phyloP scores from a whole-genome alignment of 169 alveolate genomes.

The Cryptosporidium viatorum region DNA sequence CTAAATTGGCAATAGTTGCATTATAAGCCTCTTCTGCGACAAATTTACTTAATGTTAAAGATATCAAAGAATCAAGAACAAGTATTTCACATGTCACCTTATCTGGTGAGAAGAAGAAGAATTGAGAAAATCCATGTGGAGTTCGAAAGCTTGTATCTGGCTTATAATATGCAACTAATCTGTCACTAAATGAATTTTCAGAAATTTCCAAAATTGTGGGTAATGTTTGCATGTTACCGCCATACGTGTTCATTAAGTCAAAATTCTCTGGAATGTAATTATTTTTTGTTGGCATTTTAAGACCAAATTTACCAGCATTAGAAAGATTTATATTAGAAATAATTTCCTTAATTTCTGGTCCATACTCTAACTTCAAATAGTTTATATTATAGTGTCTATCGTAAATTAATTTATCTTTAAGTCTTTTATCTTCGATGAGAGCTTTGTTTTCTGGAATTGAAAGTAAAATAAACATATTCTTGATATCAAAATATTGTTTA shows the following conservation, averaged over 20 bases:
- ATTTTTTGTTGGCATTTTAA: slow-evolving; percentile 37
- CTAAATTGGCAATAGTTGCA: slow-evolving; percentile 63
- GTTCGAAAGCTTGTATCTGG: slow-evolving; percentile 48
- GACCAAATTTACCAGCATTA: slow-evolving; percentile 30
- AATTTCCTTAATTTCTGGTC: slow-evolving; percentile 36
- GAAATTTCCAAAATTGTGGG: slow-evolving; percentile 18
- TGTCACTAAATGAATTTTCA: slow-evolving; percentile 9
- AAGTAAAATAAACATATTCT: slow-evolving; percentile 33
- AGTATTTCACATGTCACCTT: slow-evolving; percentile 19
- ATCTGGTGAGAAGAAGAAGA: slow-evolving; percentile 46
- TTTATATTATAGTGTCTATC: slow-evolving; percentile 30
- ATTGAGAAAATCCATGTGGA: slow-evolving; percentile 50
- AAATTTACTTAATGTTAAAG: slow-evolving; percentile 30
- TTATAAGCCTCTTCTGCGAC: slow-evolving; percentile 52
- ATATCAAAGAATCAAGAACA: slow-evolving; percentile 20
- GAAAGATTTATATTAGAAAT: not conserved
- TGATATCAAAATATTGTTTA: slow-evolving; percentile 29
- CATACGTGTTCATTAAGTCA: slow-evolving; percentile 13
- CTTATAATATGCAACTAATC: slow-evolving; percentile 34
- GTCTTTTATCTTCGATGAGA: slow-evolving; percentile 21
- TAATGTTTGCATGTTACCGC: not conserved
- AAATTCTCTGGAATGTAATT: slow-evolving; percentile 52
- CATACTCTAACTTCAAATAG: slow-evolving; percentile 33
- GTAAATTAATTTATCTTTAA: slow-evolving; percentile 25
- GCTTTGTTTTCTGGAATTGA: slow-evolving; percentile 57